Base-by-base conservation (phyloP, 2,329 filamentous ascomycete genomes). In the Apiospora saccharicola region DNA sequence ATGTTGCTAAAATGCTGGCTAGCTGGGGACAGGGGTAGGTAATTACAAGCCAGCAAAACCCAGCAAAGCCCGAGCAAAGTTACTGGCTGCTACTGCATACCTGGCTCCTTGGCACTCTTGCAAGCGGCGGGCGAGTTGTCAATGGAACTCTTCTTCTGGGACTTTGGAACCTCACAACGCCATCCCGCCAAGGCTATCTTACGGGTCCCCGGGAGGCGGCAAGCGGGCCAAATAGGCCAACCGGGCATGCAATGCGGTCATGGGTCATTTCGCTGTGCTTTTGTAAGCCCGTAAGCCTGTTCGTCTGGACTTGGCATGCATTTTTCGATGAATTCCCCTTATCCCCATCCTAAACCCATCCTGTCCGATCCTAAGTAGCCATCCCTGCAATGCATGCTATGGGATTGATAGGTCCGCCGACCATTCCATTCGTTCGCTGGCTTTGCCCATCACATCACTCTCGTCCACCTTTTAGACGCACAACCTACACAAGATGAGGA, bases 131-230 rank as follows among this genome's bases (percentile, higher is more conserved):
- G 47, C 47, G 47, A 24, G 22, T 51, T 51, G 47, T 51, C 46
- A n/a, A 47, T 47, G 37, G 37, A 41, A 41, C 37, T 41, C 37
- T 41, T 10, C 37, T 41, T 41, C 46, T 47, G 46, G 8, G 46
- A 22, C 26, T 6, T 37, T 61, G 30, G 26, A 4, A 57, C 16
- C 22, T 37, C 30, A 61, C 19, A 61, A 37, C 53, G 53, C 53
- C 53, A 61, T 61, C 57, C 34, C 57, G 34, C 34, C 34, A 64
- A 64, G 57, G 34, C 57, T 64, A 41, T 64, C 19, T 37, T 41
- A 64, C 57, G 57, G 57, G 57, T 64, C 57, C 19, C 22, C 57
- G 57, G 57, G 19, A 64, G 57, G 57, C 34, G 57, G 57, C 57
- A 64, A n/a, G 57, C 57, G 19, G 57, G 57, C 57, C 49, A 37